phyloP scores from a whole-genome alignment of 108 stramenopile species.

The Nitzschia sp. region DNA sequence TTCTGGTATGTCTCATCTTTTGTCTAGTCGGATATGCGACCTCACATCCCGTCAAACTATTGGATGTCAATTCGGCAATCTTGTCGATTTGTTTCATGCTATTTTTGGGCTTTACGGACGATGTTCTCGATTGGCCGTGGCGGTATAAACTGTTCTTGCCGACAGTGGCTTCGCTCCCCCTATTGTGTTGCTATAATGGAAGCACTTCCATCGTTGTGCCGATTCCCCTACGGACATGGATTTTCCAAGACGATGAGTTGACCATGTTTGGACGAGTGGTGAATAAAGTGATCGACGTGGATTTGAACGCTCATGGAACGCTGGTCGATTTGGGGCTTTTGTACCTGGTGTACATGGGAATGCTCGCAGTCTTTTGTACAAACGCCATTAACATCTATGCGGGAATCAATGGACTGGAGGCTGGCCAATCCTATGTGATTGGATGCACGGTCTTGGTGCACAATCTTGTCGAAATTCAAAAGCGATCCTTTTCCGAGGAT shows the following conservation, averaged over 20 bases:
- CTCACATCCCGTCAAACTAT: slow-evolving; percentile 62
- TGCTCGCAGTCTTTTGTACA: slow-evolving; percentile 98
- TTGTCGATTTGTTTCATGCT: slow-evolving; percentile 96
- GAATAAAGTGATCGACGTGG: slow-evolving; percentile 56
- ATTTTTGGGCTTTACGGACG: slow-evolving; percentile 96
- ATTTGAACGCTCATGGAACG: slow-evolving; percentile 71
- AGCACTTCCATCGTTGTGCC: slow-evolving; percentile 93
- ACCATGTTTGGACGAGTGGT: slow-evolving; percentile 60
- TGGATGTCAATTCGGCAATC: slow-evolving; percentile 88
- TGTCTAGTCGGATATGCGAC: slow-evolving; percentile 86
- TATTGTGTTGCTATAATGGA: slow-evolving; percentile 93
- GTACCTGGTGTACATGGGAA: slow-evolving; percentile 95
- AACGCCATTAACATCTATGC: slow-evolving; percentile 99
- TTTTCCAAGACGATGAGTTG: slow-evolving; percentile 55
- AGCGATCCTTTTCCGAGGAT: slow-evolving; percentile 52
- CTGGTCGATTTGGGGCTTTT: slow-evolving; percentile 83
- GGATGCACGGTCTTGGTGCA: slow-evolving; percentile 82
- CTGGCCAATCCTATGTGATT: slow-evolving; percentile 93
- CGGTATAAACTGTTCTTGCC: slow-evolving; percentile 95
- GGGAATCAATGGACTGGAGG: slow-evolving; percentile 98
- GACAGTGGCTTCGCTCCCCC: slow-evolving; percentile 92
- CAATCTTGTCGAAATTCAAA: slow-evolving; percentile 72
- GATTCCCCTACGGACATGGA: slow-evolving; percentile 55
- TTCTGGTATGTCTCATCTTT: slow-evolving; percentile 87
- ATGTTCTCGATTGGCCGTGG: slow-evolving; percentile 98